phyloP scores from a whole-genome alignment of 2,329 filamentous ascomycete genomes.

The Cercospora zeae-maydis region DNA sequence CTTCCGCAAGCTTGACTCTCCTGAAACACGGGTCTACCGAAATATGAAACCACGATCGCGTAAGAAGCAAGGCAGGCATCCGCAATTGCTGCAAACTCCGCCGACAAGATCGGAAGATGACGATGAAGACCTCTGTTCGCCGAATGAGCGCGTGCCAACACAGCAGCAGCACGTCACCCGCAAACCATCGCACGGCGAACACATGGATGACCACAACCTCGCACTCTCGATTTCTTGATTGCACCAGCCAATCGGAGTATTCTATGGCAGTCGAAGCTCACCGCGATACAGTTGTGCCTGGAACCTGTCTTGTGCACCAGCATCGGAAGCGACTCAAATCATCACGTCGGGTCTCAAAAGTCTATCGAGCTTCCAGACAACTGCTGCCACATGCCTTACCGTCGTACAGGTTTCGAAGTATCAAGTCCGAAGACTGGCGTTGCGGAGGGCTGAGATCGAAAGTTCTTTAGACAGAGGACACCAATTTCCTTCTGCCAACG shows the following conservation, averaged over 20 bases:
- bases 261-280: background rate
- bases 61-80: background rate
- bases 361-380: background rate
- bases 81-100: background rate
- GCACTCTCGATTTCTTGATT: background rate
- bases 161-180: background rate
- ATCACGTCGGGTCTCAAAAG: background rate
- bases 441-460: background rate
- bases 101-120: background rate
- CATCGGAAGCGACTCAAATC: background rate
- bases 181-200: background rate
- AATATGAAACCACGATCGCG: background rate
- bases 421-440: background rate
- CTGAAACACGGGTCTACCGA: background rate
- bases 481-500: background rate
- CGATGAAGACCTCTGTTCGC: background rate
- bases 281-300: background rate
- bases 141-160: background rate
- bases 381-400: background rate
- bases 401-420: background rate
- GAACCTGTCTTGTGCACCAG: background rate
- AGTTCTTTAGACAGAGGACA: background rate
- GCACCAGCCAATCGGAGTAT: background rate
- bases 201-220: background rate
- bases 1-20: background rate